Evolutionary conservation across 495 filamentous ascomycete species (phyloP), one percentile per base, ranked within the genome.

Genomic region (Aspergillus mulundensis): DNA sequence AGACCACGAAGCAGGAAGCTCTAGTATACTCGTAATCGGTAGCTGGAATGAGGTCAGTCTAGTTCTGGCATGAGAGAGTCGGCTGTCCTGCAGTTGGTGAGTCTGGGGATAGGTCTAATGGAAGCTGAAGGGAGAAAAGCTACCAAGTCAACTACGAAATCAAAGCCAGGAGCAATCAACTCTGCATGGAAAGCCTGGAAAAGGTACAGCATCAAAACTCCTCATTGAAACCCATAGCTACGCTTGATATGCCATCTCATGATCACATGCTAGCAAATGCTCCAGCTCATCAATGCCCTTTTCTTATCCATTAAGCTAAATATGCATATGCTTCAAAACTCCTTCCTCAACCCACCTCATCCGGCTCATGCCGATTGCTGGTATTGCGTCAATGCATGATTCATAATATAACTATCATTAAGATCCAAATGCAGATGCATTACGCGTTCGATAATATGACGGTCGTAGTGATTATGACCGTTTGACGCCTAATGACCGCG

Each of bases 341-440:
- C n/a, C 8, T n/a, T 23, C 8, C 38, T 30, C n/a, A 55, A 42
- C 23, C 15, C 30, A 7, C 16, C 21, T 36, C 32, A 36, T 36
- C 12, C 32, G 12, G 5, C 8, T 42, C 24, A 20, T 50, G 53
- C 39, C n/a, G 15, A 50, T 50, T 3, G 3, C 3, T 4, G 3
- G 46, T 48, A 28, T 45, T 39, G 54, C 54, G n/a, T 46, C 54
- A 57, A 57, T 57, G 46, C 54, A 57, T 50, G 39, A 50, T 57
- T 56, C 46, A 50, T 57, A 28, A 28, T 4, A 28, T 24, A 50
- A 36, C 48, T 50, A 50, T 50, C 30, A 36, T 39, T 50, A 19
- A 50, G 48, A 50, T 40, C 48, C 48, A 50, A 38, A 50, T 50
- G 34, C 48, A 45, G 36, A 41, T 40, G 34, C 48, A 50, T 43